Evolutionary conservation across 805 yeast species (phyloP), one percentile per base, ranked within the genome.

Genomic region (Dipodascopsis uninucleata): DNA sequence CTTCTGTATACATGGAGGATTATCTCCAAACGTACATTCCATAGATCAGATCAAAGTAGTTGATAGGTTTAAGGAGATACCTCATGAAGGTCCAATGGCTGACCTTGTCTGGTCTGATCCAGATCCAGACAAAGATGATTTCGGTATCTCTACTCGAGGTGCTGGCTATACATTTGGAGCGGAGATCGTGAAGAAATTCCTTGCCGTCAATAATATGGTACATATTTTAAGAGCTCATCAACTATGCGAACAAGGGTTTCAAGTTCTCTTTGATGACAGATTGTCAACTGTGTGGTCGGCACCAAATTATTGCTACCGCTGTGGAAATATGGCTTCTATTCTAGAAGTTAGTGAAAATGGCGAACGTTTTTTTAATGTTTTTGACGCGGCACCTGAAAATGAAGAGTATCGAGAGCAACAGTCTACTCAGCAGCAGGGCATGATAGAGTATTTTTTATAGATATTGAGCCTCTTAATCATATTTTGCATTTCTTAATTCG

Each of bases 81-180:
- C 99, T 0, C 98, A 94, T 58, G 98, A 93, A 63, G 99, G 99
- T 0, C 95, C 97, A 12, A 93, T 93, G 97, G 98, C 98, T 1
- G 99, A 93, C 64, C 70, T 93, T 39, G 97, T 93, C 16, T 93
- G 99, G 99, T 82, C 93, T 18, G 99, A 93, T 61, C 99, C 99
- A 0, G 97, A 94, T 64, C 83, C 85, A 25, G 85, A 83, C 44
- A 71, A 71, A 41, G 65, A 65, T 2, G 95, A 88, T 59, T 93
- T 93, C 64, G 82, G 89, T 54, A 75, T 93, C 17, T 80, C 89
- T 24, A 95, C 98, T 23, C 22, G 99, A 58, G 99, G 99, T 31
- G 99, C 99, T 1, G 99, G 99, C 3, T 93, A 90, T 64, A 85
- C 93, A 18, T 93, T 93, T 71, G 98, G 98, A 16, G 71, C 78